A percentile compares a stretch with the other conserved stretches of the same genome.
These are phyloP conservation scores for Colletotrichum higginsianum DNA, from an alignment of 2,329 filamentous ascomycete genomes.

Conservation along the genomic window DNA sequence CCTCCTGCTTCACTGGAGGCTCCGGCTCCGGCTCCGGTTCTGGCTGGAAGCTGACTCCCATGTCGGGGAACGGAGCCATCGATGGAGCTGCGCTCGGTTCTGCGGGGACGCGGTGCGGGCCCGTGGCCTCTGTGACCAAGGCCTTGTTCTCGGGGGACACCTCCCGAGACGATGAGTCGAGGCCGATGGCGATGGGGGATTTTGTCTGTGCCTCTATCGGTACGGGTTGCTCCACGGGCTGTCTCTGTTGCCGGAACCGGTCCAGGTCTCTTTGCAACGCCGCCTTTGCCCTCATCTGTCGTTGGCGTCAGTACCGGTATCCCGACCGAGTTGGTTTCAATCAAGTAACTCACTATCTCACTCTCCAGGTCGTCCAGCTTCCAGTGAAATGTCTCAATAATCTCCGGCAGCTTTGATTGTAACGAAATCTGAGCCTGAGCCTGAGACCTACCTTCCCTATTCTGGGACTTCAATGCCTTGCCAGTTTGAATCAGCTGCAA, in stretches of 20 bases:
- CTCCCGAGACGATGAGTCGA: slow-evolving; percentile 53
- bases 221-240: slow-evolving; percentile 41
- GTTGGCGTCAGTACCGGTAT: slow-evolving; percentile 3
- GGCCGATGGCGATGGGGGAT: slow-evolving; percentile 54
- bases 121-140: slow-evolving; percentile 18
- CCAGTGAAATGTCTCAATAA: slow-evolving; percentile 64
- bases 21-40: slow-evolving; percentile 44
- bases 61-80: slow-evolving; percentile 70
- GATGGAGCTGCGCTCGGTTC: slow-evolving; percentile 52
- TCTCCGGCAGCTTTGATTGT: slow-evolving; percentile 62
- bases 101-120: slow-evolving; percentile 37
- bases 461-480: slow-evolving; percentile 67
- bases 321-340: not conserved
- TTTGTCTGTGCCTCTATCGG: slow-evolving; percentile 55
- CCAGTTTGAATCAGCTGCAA: slow-evolving; percentile 71
- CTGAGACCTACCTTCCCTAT: slow-evolving; percentile 58
- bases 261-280: slow-evolving; percentile 70
- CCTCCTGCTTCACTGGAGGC: slow-evolving; percentile 37
- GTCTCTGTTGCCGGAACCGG: slow-evolving; percentile 48
- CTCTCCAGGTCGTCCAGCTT: slow-evolving; percentile 70
- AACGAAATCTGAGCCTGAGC: slow-evolving; percentile 50
- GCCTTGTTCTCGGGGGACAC: slow-evolving; percentile 24
- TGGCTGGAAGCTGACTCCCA: slow-evolving; percentile 63
- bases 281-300: slow-evolving; percentile 68
- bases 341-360: slow-evolving; percentile 65